Base-by-base conservation (phyloP, 352 stramenopile genomes). In the Phytophthora vignae region DNA sequence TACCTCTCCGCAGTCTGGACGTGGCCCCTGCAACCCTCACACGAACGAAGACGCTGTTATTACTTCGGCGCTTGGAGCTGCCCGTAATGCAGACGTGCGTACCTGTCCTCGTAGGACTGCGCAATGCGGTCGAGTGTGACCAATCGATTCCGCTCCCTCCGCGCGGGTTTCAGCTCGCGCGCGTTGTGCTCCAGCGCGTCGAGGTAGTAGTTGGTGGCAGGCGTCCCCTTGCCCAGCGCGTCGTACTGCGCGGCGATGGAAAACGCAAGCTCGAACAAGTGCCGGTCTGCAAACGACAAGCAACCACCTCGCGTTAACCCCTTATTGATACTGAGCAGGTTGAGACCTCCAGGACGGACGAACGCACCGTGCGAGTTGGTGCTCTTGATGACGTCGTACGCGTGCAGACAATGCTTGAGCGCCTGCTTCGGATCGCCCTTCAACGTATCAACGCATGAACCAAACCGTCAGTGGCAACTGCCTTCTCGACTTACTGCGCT, bases 231-330 rank as follows among this genome's bases (percentile, higher is more conserved):
- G 12, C 60, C 72, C 27, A 93, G 60, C 17, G 83, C 73, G 60
- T 94, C 87, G 62, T 90, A 93, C 72, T 94, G 88, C 25, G 88
- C 86, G 19, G 88, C 86, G 33, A 95, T 91, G 10, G 81, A 67
- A 44, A 95, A 94, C 21, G 86, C 84, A 14, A 95, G 55, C 69
- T 93, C 85, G 52, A 94, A 93, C 76, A 94, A 78, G 57, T 94
- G 88, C 0, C 82, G 84, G 69, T 95, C 88, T 95, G 52, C 22
- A 53, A 6, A 29, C 21, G 22, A 2, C 22, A 25, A 25, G 22
- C 21, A 31, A 40, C 33, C 10, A 40, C 33, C 33, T 14, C 22
- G 12, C 17, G 15, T 22, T 62, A 15, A 68, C n/a, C n/a, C n/a
- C n/a, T 25, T 25, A 25, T 1, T 25, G 2, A 40, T 56, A 1